phyloP scores from a whole-genome alignment of 1,284 basidiomycete species.

The Farysia itapuensis region DNA sequence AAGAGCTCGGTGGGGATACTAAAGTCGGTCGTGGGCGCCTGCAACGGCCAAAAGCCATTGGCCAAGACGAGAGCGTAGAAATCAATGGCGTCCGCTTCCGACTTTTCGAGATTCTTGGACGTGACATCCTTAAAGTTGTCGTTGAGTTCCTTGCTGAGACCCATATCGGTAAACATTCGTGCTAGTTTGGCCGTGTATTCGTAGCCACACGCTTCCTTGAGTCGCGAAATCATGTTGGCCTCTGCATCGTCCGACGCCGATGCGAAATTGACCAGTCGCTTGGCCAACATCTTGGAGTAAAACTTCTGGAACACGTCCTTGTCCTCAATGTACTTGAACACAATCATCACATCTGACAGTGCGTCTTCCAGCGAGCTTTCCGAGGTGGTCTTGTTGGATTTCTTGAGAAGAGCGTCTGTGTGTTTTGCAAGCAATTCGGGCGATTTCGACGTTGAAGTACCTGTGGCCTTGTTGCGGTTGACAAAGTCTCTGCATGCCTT shows the following conservation, averaged over 20 bases:
- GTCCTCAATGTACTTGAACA: constrained; percentile 99
- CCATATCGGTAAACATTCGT: constrained; percentile 99
- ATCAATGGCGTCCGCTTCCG: constrained; percentile 67
- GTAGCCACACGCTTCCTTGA: constrained; percentile 97
- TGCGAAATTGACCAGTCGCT: constrained; percentile 86
- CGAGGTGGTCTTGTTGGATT: constrained; percentile 89
- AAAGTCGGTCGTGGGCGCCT: constrained; percentile 79
- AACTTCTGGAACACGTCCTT: constrained; percentile 99
- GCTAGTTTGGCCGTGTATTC: constrained; percentile 98
- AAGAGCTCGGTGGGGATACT: constrained; percentile 84
- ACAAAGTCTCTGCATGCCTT: constrained; percentile 91
- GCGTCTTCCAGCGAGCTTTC: constrained; percentile 87
- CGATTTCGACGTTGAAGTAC: constrained; percentile 66
- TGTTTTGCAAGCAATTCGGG: constrained; percentile 94
- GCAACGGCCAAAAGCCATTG: constrained; percentile 94
- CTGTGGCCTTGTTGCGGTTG: constrained; percentile 81
- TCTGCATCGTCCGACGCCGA: constrained; percentile 97
- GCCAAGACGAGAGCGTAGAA: constrained; percentile 92
- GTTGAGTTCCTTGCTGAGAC: constrained; percentile 90
- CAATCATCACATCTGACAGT: constrained; percentile 88
- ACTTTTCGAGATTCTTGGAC: constrained; percentile 70
- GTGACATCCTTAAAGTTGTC: constrained; percentile 95
- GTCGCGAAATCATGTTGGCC: constrained; percentile 95
- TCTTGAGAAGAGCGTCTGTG: constrained; percentile 84
- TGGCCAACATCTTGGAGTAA: constrained; percentile 94